Evolutionary conservation across 2,329 filamentous ascomycete species (phyloP).

Genomic region (Fonsecaea monophora): DNA sequence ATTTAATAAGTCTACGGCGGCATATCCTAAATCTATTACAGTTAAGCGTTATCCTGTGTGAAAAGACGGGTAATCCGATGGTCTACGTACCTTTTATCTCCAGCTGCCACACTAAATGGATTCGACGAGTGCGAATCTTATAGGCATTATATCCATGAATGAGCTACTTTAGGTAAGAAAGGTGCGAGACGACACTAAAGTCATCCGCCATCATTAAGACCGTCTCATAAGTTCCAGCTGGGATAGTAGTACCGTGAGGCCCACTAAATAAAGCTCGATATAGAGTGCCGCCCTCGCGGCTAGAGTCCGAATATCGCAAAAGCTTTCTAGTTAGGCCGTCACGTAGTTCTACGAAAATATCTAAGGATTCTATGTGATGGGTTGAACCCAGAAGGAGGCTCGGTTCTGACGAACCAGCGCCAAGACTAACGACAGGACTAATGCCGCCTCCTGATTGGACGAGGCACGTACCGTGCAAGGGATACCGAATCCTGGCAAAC

Average conservation of each 20-base stretch:
- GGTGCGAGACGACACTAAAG: slow-evolving; percentile 44
- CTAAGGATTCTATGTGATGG: too few relatives aligned
- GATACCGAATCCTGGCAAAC: too few relatives aligned
- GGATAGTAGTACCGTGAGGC: slow-evolving; percentile 43
- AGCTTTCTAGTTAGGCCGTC: slow-evolving; percentile 43
- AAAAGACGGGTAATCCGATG: slow-evolving; percentile 12
- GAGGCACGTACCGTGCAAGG: too few relatives aligned
- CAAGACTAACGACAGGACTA: too few relatives aligned
- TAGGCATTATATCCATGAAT: slow-evolving; percentile 47
- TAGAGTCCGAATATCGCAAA: slow-evolving; percentile 21
- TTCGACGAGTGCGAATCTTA: slow-evolving; percentile 39
- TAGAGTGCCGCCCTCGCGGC: slow-evolving; percentile 11
- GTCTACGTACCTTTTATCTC: background rate
- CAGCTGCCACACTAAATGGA: slow-evolving; percentile 47
- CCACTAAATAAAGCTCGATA: slow-evolving; percentile 44
- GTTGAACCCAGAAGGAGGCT: too few relatives aligned
- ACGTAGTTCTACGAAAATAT: slow-evolving; percentile 45
- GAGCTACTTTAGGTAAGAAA: slow-evolving; percentile 48
- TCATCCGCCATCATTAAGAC: slow-evolving; percentile 45
- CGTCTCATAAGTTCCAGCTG: slow-evolving; percentile 44
- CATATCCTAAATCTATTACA: slow-evolving; percentile 1
- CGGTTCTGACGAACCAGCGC: too few relatives aligned
- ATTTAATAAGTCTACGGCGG: slow-evolving; percentile 9
- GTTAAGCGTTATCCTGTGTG: slow-evolving; percentile 29
- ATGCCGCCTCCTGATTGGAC: too few relatives aligned